Evolutionary conservation across 345 rosid genomes (phyloP), one percentile per base, ranked within the genome.

Genomic region (Gossypium thurberi): DNA sequence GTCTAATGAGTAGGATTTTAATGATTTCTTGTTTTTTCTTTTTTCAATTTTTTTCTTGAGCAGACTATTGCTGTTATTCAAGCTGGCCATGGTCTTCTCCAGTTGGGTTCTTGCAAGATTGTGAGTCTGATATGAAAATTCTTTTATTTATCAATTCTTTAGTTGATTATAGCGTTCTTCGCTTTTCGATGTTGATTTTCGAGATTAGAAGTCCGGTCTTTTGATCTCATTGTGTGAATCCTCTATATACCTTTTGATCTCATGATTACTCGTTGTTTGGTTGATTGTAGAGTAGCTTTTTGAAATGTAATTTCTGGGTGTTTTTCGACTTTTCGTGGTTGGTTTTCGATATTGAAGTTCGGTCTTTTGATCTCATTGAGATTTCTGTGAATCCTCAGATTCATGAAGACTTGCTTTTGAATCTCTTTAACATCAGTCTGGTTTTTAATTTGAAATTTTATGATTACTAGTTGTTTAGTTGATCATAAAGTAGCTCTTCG

Each of bases 51-150:
- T 28, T 71, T 51, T 28, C 65, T 80, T 21, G 75, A 69, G 46
- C 82, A 95, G 99, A 95, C 99, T 15, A 95, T 95, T 80, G 99
- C 98, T 83, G 99, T 92, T 43, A 95, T 95, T 78, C 99, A 95
- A 95, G 99, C 98, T 81, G 99, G 98, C 46, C 98, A 91, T 76
- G 99, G 98, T 71, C 90, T 92, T 78, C 87, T 95, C 53, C 99
- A 95, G 64, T 73, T 95, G 80, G 98, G 99, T 72, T 95, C 99
- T 47, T 85, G 96, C 96, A 91, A 92, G 85, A 92, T 86, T 78
- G 99, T 95, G 80, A 91, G 97, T 87, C 69, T 43, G 14, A 55
- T 8, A 14, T 8, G 37, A 44, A n/a, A 10, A 9, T n/a, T 59
- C 10, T 63, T 17, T 46, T 1, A 21, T 66, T 33, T 46, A 6